These are phyloP conservation scores for Bruguiera gymnorhiza DNA, from an alignment of 345 rosid species.

Conservation along the genomic window DNA sequence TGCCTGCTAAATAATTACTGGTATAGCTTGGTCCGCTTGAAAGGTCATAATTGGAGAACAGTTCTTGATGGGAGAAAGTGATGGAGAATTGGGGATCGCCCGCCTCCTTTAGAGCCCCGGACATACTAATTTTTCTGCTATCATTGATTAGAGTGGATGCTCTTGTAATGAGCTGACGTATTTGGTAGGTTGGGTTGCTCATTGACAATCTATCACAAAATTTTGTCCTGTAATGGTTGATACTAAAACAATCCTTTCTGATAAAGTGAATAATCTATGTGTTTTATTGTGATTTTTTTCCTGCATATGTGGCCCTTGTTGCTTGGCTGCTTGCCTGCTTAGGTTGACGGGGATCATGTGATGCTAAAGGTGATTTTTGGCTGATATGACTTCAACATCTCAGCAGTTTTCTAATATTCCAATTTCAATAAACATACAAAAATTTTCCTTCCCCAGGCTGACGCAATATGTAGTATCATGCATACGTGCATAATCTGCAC, in stretches of 20 bases:
- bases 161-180: neutral
- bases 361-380: slow-evolving; percentile 3
- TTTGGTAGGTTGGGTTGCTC: neutral
- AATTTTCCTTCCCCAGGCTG: neutral
- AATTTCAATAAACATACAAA: neutral
- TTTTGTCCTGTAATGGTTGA: no score
- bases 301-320: no score
- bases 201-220: no score
- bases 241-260: no score
- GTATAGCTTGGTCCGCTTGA: neutral
- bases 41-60: neutral
- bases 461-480: neutral
- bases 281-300: no score
- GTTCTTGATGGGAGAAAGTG: neutral
- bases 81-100: neutral
- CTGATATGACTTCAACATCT: neutral
- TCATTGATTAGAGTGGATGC: neutral
- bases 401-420: neutral
- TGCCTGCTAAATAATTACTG: neutral
- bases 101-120: slow-evolving; percentile 3
- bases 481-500: neutral
- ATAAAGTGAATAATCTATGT: no score
- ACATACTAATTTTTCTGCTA: neutral
- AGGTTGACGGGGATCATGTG: neutral
- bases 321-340: neutral